These are phyloP conservation scores for Cladosporium austrohemisphaericum DNA, from an alignment of 2,329 filamentous ascomycete species.

Conservation along the genomic window DNA sequence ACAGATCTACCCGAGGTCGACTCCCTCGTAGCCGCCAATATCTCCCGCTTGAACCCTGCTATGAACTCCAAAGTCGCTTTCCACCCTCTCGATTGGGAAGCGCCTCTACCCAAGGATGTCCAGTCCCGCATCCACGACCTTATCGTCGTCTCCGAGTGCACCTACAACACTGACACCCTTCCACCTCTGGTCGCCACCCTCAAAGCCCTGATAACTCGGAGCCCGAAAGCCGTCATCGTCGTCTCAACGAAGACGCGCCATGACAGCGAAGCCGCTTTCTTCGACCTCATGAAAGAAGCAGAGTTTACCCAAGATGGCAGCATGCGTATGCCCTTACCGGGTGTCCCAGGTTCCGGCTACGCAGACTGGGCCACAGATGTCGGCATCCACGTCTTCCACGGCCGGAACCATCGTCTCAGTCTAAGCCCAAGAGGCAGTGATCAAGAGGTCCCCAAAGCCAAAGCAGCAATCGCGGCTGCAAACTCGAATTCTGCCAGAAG, in stretches of 20 bases:
- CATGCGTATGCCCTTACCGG: conserved; percentile 30
- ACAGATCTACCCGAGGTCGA: conserved; percentile 64
- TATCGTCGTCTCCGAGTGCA: conserved; percentile 66
- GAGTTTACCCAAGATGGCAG: conserved; percentile 30
- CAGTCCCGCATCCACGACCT: conserved; percentile 50
- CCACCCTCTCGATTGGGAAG: conserved; percentile 61
- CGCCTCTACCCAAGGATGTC: conserved; percentile 41
- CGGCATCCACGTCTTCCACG: conserved; percentile 33
- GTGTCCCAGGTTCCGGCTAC: conserved; percentile 33
- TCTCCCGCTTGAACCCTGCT: conserved; percentile 42
- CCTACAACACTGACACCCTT: conserved; percentile 67
- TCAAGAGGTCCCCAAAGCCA: conserved; percentile 24
- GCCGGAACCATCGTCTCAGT: conserved; percentile 30
- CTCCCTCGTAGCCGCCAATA: conserved; percentile 58
- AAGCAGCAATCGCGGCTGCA: background rate
- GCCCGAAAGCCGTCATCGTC: conserved; percentile 50
- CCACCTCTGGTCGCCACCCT: conserved; percentile 60
- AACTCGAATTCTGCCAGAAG: background rate
- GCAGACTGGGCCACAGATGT: conserved; percentile 35
- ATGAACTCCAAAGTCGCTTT: conserved; percentile 45
- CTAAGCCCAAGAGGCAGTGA: conserved; percentile 30
- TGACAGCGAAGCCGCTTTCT: conserved; percentile 63
- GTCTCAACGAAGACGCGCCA: conserved; percentile 67
- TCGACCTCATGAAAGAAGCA: conserved; percentile 51
- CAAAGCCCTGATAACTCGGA: conserved; percentile 43